Percentiles rank a stretch among this genome's conserved stretches.
Evolutionary conservation across 108 stramenopile species (phyloP).

Genomic region (Cafeteria roenbergensis): DNA sequence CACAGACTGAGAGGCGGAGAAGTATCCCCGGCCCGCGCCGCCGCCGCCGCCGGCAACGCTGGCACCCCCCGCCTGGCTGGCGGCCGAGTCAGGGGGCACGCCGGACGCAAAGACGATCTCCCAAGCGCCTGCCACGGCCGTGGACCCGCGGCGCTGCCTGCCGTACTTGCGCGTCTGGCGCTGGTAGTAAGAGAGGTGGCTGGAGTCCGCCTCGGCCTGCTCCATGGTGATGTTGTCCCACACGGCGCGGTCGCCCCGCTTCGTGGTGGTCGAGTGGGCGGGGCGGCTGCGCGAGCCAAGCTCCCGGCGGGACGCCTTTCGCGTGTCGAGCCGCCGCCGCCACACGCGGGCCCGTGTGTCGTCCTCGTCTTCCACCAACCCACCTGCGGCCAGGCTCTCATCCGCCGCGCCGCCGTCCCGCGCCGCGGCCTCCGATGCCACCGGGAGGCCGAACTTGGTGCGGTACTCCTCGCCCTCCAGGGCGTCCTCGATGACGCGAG

Average conservation of each 20-base stretch:
- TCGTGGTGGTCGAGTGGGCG: conserved; percentile 1
- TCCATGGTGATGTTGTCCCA: not conserved
- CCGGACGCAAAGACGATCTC: too few relatives aligned
- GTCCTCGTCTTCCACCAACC: not conserved
- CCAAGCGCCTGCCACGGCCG: conserved; percentile 3
- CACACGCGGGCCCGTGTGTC: not conserved
- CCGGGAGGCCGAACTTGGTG: too few relatives aligned
- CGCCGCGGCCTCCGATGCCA: too few relatives aligned
- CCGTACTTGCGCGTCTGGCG: not conserved
- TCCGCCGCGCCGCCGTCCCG: too few relatives aligned
- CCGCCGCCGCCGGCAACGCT: too few relatives aligned
- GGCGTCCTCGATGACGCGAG: not conserved
- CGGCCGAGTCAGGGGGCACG: not conserved
- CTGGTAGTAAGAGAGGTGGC: conserved; percentile 9
- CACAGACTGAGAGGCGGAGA: too few relatives aligned
- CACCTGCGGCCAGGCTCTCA: not conserved
- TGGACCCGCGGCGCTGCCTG: not conserved
- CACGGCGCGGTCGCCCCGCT: not conserved
- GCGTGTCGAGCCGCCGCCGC: not conserved
- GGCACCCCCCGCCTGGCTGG: not conserved
- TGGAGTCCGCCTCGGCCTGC: too few relatives aligned
- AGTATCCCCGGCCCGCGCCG: too few relatives aligned
- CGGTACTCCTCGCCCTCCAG: not conserved
- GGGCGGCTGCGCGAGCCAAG: not conserved
- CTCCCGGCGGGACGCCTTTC: too few relatives aligned